phyloP scores from a whole-genome alignment of 2,329 filamentous ascomycete genomes.

The Alternaria ethzedia region DNA sequence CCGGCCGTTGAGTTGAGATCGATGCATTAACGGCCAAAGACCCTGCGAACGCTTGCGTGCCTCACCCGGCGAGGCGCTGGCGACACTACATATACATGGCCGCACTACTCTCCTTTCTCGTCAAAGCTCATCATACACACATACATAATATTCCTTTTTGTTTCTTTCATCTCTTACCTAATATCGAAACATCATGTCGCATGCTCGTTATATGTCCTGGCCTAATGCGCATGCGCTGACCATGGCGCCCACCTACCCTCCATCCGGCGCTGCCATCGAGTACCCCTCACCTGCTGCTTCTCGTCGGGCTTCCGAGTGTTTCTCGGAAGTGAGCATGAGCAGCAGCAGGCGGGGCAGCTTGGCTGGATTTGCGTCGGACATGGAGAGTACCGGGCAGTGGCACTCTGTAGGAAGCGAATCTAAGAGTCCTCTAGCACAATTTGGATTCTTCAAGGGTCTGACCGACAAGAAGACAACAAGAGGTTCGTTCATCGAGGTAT shows the following conservation, averaged over 20 bases:
- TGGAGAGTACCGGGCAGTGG: constrained; percentile 48
- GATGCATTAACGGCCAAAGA: constrained; percentile 29
- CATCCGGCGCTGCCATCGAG: constrained; percentile 40
- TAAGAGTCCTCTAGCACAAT: constrained; percentile 47
- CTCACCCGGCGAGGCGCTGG: constrained; percentile 12
- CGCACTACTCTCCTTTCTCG: constrained; percentile 27
- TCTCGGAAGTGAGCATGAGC: constrained; percentile 36
- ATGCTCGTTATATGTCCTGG: constrained; percentile 45
- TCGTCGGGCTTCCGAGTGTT: constrained; percentile 41
- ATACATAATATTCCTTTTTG: constrained; percentile 38
- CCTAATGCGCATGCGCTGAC: constrained; percentile 42
- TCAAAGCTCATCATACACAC: constrained; percentile 34
- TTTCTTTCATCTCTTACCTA: constrained; percentile 14
- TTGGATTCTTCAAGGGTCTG: constrained; percentile 68
- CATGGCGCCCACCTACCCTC: constrained; percentile 46
- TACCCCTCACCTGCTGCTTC: constrained; percentile 43
- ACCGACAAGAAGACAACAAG: constrained; percentile 77
- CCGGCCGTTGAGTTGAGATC: constrained; percentile 32
- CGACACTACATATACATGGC: constrained; percentile 44
- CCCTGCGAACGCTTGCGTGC: constrained; percentile 14
- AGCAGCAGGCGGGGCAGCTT: constrained; percentile 43
- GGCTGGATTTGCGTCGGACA: constrained; percentile 44
- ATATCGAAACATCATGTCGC: constrained; percentile 36
- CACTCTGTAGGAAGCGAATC: constrained; percentile 46
- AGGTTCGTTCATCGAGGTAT: constrained; percentile 57